Conservation (phyloP, 2,329 filamentous ascomycete species). For the Periconia sp. region DNA sequence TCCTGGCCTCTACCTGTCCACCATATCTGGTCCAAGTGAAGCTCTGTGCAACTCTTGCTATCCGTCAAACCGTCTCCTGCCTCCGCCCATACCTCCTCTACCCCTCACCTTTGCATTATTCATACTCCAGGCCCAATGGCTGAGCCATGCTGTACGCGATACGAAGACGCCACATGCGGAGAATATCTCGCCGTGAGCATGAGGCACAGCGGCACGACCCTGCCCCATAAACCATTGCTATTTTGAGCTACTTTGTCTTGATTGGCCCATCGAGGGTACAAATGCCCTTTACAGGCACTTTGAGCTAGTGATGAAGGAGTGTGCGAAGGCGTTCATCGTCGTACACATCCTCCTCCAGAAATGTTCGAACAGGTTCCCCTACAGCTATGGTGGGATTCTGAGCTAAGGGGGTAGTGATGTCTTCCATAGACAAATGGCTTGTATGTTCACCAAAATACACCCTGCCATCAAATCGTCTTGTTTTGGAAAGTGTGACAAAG, state of each 20-base stretch:
- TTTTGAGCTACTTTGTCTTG: constrained; percentile 14
- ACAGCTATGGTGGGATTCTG: constrained; percentile 44
- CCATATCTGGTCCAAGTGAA: constrained; percentile 23
- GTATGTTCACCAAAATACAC: constrained; percentile 87
- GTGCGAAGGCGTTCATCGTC: constrained; percentile 24
- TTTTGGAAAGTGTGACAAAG: constrained; percentile 85
- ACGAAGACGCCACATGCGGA: constrained; percentile 30
- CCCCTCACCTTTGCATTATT: not conserved
- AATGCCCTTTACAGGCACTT: constrained; percentile 13
- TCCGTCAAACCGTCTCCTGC: constrained; percentile 16
- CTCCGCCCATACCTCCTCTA: not conserved
- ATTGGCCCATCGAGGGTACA: not conserved
- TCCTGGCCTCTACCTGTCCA: constrained; percentile 19
- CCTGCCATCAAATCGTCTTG: constrained; percentile 77
- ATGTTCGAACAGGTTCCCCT: constrained; percentile 37
- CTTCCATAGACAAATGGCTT: constrained; percentile 41
- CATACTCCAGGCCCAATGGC: constrained; percentile 25
- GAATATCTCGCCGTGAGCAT: constrained; percentile 19
- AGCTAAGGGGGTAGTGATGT: constrained; percentile 20
- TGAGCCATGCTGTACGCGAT: constrained; percentile 17
- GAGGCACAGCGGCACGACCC: constrained; percentile 12
- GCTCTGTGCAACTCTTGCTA: constrained; percentile 22
- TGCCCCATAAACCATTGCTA: constrained; percentile 12
- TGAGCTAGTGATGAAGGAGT: constrained; percentile 23
- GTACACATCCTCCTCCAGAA: constrained; percentile 30